These are phyloP conservation scores for Arachis hypogaea DNA, from an alignment of 306 rosid species.

Conservation along the genomic window DNA sequence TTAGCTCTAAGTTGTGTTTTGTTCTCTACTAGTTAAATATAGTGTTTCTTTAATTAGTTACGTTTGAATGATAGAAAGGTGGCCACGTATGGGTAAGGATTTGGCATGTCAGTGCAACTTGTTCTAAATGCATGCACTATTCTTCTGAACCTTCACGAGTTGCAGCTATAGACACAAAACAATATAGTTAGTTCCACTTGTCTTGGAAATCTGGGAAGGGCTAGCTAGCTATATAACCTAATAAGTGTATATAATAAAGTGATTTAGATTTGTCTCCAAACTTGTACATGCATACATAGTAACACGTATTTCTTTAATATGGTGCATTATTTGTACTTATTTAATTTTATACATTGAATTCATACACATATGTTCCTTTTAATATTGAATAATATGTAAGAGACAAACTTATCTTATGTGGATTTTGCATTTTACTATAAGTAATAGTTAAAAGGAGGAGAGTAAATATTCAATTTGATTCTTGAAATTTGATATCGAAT, in stretches of 20 bases:
- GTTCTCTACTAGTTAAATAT: not conserved
- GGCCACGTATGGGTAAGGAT: conserved; percentile 17
- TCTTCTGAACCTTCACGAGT: conserved; percentile 48
- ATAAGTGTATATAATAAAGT: not conserved
- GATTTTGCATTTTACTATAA: too few relatives aligned
- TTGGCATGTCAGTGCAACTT: conserved; percentile 24
- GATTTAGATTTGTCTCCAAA: conserved; percentile 17
- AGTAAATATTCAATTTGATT: too few relatives aligned
- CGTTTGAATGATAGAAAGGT: not conserved
- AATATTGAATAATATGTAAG: too few relatives aligned
- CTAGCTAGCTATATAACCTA: not conserved
- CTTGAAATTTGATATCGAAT: too few relatives aligned
- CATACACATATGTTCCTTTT: too few relatives aligned
- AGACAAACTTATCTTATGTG: too few relatives aligned
- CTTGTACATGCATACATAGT: not conserved
- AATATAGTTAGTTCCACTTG: conserved; percentile 5
- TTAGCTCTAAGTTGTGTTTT: not conserved
- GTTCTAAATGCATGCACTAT: conserved; percentile 30
- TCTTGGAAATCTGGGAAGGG: conserved; percentile 36
- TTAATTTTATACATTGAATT: too few relatives aligned
- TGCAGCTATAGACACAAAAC: conserved; percentile 12
- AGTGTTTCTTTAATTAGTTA: not conserved
- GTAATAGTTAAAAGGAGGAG: too few relatives aligned
- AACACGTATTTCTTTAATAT: conserved; percentile 10
- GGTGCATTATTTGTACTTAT: not conserved